Percentiles rank a stretch among this genome's conserved stretches.
Evolutionary conservation across 2,329 filamentous ascomycete genomes (phyloP).

Genomic region (Moelleriella libera): DNA sequence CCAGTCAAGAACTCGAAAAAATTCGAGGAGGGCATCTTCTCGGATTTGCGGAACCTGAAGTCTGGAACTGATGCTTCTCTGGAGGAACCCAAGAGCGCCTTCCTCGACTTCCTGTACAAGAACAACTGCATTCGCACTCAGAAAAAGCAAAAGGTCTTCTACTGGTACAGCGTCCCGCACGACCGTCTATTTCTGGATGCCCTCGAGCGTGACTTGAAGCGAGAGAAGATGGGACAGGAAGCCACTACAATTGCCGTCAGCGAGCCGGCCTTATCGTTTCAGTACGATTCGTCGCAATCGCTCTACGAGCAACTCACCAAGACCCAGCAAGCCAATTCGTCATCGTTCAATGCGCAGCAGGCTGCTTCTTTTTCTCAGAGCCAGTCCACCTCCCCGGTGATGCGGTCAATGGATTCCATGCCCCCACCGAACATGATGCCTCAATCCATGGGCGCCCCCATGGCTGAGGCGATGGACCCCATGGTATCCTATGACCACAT

Average conservation of each 20-base stretch:
- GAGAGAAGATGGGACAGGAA: slow-evolving; percentile 99
- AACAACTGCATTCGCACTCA: slow-evolving; percentile 99
- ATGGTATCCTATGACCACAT: slow-evolving; percentile 58
- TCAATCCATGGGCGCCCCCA: slow-evolving; percentile 36
- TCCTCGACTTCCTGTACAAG: slow-evolving; percentile 98
- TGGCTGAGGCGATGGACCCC: slow-evolving; percentile 53
- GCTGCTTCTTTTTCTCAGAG: slow-evolving; percentile 51
- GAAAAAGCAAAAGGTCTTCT: slow-evolving; percentile 99
- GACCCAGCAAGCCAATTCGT: slow-evolving; percentile 96
- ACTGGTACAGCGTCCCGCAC: slow-evolving; percentile 99
- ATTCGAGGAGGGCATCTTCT: slow-evolving; percentile 99
- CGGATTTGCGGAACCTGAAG: slow-evolving; percentile 93
- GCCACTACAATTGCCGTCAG: slow-evolving; percentile 92
- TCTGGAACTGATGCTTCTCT: slow-evolving; percentile 95
- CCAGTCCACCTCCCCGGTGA: slow-evolving; percentile 76
- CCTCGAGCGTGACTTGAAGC: slow-evolving; percentile 90
- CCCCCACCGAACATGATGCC: slow-evolving; percentile 74
- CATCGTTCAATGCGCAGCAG: slow-evolving; percentile 78
- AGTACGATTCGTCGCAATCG: slow-evolving; percentile 98
- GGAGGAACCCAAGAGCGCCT: slow-evolving; percentile 96
- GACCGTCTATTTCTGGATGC: slow-evolving; percentile 96
- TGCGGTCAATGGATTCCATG: slow-evolving; percentile 88
- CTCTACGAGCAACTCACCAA: slow-evolving; percentile 99
- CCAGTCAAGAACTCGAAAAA: slow-evolving; percentile 99
- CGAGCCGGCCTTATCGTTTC: slow-evolving; percentile 94